These are phyloP conservation scores for Rubia yunnanensis DNA, from an alignment of 257 asterid genomes.

Conservation along the genomic window DNA sequence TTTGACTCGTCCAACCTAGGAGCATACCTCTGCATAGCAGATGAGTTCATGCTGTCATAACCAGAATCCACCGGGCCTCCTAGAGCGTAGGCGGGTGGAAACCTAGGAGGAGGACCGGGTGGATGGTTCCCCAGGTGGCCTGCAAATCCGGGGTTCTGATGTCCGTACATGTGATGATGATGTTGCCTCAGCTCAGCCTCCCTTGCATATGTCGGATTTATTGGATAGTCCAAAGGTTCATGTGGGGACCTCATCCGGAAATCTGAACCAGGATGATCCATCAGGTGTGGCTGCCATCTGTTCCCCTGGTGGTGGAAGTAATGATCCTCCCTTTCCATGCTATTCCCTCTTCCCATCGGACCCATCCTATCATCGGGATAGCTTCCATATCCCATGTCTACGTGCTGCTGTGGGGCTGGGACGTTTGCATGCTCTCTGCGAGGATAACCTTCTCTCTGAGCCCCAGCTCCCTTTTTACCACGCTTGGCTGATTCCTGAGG, in stretches of 20 bases:
- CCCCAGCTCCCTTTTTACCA: slow-evolving; percentile 1
- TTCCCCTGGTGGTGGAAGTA: slow-evolving; percentile 12
- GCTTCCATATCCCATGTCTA: slow-evolving; percentile 17
- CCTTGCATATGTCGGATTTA: slow-evolving; percentile 23
- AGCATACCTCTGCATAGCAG: slow-evolving; percentile 44
- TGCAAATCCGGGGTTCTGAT: slow-evolving; percentile 16
- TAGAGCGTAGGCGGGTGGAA: slow-evolving; percentile 17
- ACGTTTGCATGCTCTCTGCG: slow-evolving; percentile 13
- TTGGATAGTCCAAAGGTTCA: slow-evolving; percentile 21
- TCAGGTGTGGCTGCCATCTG: slow-evolving; percentile 17
- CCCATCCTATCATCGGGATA: slow-evolving; percentile 15
- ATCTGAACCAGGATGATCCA: slow-evolving; percentile 22
- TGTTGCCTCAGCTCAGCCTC: slow-evolving; percentile 19
- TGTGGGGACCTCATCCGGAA: slow-evolving; percentile 17
- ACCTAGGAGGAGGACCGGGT: slow-evolving; percentile 8
- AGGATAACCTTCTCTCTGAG: slow-evolving; percentile 25
- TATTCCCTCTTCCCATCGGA: slow-evolving; percentile 26
- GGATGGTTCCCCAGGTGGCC: slow-evolving; percentile 10
- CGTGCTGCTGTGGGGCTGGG: slow-evolving; percentile 17
- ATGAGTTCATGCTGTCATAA: slow-evolving; percentile 21
- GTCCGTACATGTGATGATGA: slow-evolving; percentile 15
- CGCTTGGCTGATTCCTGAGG: neutral
- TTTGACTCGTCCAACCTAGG: slow-evolving; percentile 40
- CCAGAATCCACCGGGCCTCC: slow-evolving; percentile 9
- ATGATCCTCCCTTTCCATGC: slow-evolving; percentile 20